These are phyloP conservation scores for Penicillium verhagenii DNA, from an alignment of 495 filamentous ascomycete genomes.

Conservation along the genomic window DNA sequence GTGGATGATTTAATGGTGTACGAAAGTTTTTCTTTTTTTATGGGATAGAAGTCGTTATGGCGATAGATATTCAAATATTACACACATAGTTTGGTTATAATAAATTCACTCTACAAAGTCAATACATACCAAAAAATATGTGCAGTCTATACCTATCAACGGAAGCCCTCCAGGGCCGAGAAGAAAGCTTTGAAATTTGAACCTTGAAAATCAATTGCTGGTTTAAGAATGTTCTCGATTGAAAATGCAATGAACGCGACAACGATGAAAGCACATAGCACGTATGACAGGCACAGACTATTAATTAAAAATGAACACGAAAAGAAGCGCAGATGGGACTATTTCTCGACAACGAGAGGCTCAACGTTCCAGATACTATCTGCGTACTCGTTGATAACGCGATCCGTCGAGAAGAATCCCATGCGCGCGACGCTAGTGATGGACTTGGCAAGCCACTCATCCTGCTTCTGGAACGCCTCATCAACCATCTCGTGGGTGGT, in stretches of 20 bases:
- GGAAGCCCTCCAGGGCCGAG: too few species aligned
- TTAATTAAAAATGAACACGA: too few species aligned
- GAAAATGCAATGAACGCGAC: not conserved
- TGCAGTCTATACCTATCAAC: too few species aligned
- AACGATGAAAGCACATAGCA: not conserved
- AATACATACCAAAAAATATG: too few species aligned
- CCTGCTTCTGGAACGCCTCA: conserved; percentile 83
- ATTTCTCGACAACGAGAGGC: conserved; percentile 52
- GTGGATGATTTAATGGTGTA: not conserved
- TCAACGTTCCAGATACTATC: conserved; percentile 97
- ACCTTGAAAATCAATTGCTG: not conserved
- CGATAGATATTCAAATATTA: too few species aligned
- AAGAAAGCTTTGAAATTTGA: too few species aligned
- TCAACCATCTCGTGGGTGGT: conserved; percentile 88
- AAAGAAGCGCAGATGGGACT: not conserved
- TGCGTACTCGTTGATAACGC: conserved; percentile 98
- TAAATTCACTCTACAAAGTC: too few species aligned
- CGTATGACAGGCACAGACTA: too few species aligned
- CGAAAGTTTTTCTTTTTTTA: too few species aligned
- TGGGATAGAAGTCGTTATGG: too few species aligned
- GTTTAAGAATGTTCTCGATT: not conserved
- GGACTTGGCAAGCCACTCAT: conserved; percentile 85
- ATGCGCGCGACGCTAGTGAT: conserved; percentile 86
- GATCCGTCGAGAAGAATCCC: conserved; percentile 95
- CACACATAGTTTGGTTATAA: too few species aligned